Evolutionary conservation across 2,329 filamentous ascomycete species (phyloP), one percentile per base, ranked within the genome.

Genomic region (Curvularia verruculosa): DNA sequence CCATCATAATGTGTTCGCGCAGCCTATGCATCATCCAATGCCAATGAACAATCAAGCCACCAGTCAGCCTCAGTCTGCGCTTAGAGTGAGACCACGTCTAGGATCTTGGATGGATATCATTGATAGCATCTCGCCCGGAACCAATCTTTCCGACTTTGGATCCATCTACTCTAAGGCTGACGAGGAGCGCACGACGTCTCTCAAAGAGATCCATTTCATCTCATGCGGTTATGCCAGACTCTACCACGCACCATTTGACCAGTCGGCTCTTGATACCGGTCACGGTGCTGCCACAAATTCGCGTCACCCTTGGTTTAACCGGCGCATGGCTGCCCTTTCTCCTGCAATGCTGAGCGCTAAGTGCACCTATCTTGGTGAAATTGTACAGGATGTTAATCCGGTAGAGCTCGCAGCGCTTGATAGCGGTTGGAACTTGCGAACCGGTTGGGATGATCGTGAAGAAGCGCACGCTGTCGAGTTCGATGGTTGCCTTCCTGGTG

Each of bases 211-310:
- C 28, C 78, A 80, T 1, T 82, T 89, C 72, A 82, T 81, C 29
- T 88, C 85, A 0, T 89, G 86, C 67, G 87, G 87, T 49, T 89
- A 89, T 64, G 83, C 82, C 31, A 71, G 75, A 5, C 68, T 88
- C 1, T 58, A 61, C 51, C 51, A 65, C 53, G 39, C 59, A 26
- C 3, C 55, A 0, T 71, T 77, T 40, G 75, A 78, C 39, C 76
- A 80, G 59, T 43, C 54, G 8, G 64, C 56, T 15, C 58, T 80
- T 19, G 74, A 77, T 8, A 51, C 61, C n/a, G 52, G 47, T 15
- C 54, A 59, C 28, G 50, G 52, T 19, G 10, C 56, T 2, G 53
- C 53, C 1, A 49, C 57, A 10, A 36, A 52, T 9, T 40, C 58
- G 24, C 65, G 59, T 26, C 59, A 62, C 57, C 55, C 63, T 19